phyloP scores from a whole-genome alignment of 345 rosid genomes.

The Lepidium didymum region DNA sequence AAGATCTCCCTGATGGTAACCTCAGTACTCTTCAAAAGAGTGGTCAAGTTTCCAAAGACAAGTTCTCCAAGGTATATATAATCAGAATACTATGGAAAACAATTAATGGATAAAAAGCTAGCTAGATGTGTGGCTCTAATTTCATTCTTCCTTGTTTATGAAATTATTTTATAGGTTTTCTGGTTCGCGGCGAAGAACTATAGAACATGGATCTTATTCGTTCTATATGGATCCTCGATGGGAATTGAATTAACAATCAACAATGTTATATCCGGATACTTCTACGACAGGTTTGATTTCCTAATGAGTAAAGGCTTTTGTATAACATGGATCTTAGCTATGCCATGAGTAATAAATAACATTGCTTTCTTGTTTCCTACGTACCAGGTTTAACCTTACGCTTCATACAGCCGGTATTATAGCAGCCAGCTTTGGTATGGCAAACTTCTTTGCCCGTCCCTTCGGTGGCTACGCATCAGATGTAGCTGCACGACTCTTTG shows the following conservation, averaged over 20 bases:
- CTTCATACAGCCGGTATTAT: conserved; percentile 70
- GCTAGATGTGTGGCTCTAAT: background rate
- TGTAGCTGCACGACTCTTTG: conserved; percentile 47
- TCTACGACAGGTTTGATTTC: conserved; percentile 38
- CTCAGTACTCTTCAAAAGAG: conserved; percentile 57
- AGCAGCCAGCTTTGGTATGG: conserved; percentile 85
- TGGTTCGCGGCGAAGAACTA: conserved; percentile 65
- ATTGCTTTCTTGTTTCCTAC: no score
- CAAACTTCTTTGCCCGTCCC: conserved; percentile 68
- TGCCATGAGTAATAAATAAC: no score
- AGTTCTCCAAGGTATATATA: conserved; percentile 56
- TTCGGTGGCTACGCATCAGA: conserved; percentile 75
- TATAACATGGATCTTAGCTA: no score
- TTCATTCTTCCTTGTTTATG: background rate
- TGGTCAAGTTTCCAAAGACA: conserved; percentile 66
- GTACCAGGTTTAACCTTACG: conserved; percentile 38
- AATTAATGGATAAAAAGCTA: background rate
- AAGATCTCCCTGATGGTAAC: conserved; percentile 89
- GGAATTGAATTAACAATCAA: conserved; percentile 64
- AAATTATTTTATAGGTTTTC: conserved; percentile 34
- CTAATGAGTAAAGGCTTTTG: no score
- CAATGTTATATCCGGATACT: conserved; percentile 62
- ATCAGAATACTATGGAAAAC: no score
- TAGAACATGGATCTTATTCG: conserved; percentile 71
- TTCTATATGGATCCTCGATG: conserved; percentile 69